Conservation (phyloP, 208 protist genomes). For the Leishmania tarentolae region DNA sequence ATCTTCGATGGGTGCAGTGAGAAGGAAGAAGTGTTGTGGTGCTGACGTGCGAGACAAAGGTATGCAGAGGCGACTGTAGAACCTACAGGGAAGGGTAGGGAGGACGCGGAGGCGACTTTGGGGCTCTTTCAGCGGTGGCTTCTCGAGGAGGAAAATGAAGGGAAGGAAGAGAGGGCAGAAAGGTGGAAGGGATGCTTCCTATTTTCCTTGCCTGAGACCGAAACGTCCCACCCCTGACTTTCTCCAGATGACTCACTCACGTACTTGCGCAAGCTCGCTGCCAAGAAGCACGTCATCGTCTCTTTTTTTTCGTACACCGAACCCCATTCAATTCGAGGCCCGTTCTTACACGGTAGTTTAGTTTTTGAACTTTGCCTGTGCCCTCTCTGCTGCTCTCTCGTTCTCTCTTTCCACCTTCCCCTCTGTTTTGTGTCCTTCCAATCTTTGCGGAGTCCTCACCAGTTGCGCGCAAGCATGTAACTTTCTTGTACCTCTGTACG, state of each 20-base stretch:
- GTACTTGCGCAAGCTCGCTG: neutral
- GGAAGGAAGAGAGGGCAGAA: neutral
- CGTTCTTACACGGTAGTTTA: neutral
- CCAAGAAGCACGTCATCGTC: neutral
- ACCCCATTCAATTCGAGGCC: neutral
- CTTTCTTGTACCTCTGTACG: neutral
- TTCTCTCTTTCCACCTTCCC: neutral
- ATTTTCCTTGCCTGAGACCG: neutral
- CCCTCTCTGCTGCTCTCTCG: neutral
- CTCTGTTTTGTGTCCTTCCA: slow-evolving; percentile 8
- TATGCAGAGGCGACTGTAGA: neutral
- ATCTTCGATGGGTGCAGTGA: neutral
- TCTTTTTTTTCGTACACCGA: neutral
- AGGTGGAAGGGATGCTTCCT: neutral
- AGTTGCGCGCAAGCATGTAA: neutral
- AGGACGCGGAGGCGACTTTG: neutral
- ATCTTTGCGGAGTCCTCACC: neutral
- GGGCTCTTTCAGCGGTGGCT: neutral
- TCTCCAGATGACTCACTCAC: neutral
- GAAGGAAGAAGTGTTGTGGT: neutral
- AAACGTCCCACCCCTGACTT: neutral
- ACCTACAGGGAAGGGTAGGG: neutral
- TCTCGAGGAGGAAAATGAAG: neutral
- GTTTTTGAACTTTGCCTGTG: neutral
- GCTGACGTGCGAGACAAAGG: neutral